phyloP scores from a whole-genome alignment of 345 rosid species.

The Acer negundo region DNA sequence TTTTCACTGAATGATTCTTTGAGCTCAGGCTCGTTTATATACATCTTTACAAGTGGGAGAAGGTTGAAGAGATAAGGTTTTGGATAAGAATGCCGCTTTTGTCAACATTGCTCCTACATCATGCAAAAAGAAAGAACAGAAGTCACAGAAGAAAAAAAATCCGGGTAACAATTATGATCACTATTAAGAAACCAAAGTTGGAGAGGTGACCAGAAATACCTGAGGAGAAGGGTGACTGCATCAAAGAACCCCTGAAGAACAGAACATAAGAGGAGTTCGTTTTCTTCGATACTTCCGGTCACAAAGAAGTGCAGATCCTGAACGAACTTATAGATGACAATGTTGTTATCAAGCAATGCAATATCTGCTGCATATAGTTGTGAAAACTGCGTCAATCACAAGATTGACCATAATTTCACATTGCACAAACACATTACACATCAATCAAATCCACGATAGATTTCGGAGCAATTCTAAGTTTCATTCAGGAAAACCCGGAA shows the following conservation, averaged over 20 bases:
- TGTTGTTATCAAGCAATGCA: slow-evolving; percentile 66
- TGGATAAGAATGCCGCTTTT: slow-evolving; percentile 74
- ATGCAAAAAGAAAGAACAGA: slow-evolving; percentile 9
- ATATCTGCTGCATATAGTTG: slow-evolving; percentile 68
- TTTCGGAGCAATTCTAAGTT: not conserved
- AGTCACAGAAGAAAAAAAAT: not conserved
- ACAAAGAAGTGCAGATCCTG: slow-evolving; percentile 94
- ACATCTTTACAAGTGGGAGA: too few species aligned
- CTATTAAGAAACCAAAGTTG: not conserved
- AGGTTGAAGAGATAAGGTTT: too few species aligned
- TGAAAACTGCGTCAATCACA: not conserved
- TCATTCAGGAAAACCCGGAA: not conserved
- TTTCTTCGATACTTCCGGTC: slow-evolving; percentile 84
- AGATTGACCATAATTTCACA: not conserved
- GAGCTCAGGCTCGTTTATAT: slow-evolving; percentile 74
- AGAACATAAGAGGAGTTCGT: slow-evolving; percentile 74
- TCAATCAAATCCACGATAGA: not conserved
- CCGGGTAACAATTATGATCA: not conserved
- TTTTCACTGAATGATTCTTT: too few species aligned
- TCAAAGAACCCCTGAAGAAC: slow-evolving; percentile 90
- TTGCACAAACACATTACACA: not conserved
- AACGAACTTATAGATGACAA: slow-evolving; percentile 70
- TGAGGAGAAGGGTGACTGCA: slow-evolving; percentile 73
- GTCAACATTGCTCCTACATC: slow-evolving; percentile 71
- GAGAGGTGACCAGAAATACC: slow-evolving; percentile 40